These are phyloP conservation scores for Sutorius eximius DNA, from an alignment of 1,284 basidiomycete species.

Conservation along the genomic window DNA sequence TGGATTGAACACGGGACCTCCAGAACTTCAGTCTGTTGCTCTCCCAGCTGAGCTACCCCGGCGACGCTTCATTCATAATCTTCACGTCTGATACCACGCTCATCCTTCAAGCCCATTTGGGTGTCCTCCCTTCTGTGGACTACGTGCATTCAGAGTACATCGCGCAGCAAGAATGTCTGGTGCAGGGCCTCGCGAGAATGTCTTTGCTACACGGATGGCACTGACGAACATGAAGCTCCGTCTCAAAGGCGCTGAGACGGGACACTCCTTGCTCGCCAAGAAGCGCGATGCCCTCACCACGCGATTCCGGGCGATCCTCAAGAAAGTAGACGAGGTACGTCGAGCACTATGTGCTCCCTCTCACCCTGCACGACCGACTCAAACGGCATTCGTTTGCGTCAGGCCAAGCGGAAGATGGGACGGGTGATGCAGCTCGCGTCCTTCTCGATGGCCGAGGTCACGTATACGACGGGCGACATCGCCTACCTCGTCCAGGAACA, in stretches of 20 bases:
- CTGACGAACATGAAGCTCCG: constrained; percentile 92
- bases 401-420: constrained; percentile 99
- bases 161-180: constrained; percentile 69
- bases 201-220: constrained; percentile 95
- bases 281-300: constrained; percentile 96
- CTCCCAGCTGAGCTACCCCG: constrained; percentile 75
- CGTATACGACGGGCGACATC: constrained; percentile 97
- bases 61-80: constrained; percentile 18
- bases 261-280: constrained; percentile 95
- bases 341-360: background rate
- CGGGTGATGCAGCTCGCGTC: constrained; percentile 97
- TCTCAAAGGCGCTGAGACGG: constrained; percentile 95
- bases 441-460: constrained; percentile 98
- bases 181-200: constrained; percentile 83
- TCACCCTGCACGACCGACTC: background rate
- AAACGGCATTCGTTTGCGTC: background rate
- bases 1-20: constrained; percentile 61
- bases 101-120: background rate
- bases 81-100: background rate
- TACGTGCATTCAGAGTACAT: background rate
- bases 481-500: constrained; percentile 93
- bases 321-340: constrained; percentile 90
- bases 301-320: constrained; percentile 86
- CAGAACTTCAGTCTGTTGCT: constrained; percentile 72
- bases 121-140: background rate